Evolutionary conservation across 345 rosid genomes (phyloP), one percentile per base, ranked within the genome.

Genomic region (Adansonia digitata): DNA sequence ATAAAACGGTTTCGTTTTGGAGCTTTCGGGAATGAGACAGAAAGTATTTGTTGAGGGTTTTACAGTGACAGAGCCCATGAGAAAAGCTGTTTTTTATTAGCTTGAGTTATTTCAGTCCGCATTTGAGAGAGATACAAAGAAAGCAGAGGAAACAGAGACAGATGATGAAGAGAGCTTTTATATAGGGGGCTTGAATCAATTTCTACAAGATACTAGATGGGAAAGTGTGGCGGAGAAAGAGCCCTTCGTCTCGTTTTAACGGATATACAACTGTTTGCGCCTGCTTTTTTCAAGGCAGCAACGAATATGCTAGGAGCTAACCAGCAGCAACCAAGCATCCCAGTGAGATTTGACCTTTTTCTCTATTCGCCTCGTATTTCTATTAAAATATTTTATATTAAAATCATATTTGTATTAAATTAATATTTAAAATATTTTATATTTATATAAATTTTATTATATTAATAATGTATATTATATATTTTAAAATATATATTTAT

Each of bases 61-160:
- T 39, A 81, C 45, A 14, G 79, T 81, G 20, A 86, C 45, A 42
- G 85, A 75, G 80, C 77, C 86, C 97, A 88, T 89, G 76, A 72
- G 71, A 81, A 71, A 39, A 40, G 73, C 56, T 31, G 35, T 24
- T 6, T 29, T 52, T 46, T 17, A 29, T 61, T 34, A 24, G 80
- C 67, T 77, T 60, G 18, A 75, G 71, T 46, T 75, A 12, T 51
- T 26, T 34, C 74, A 60, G 81, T 57, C 77, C 52, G 85, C 88
- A 88, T 85, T 84, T 76, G 37, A 70, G 56, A 40, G 40, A 61
- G 39, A n/a, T n/a, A n/a, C n/a, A 37, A 22, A 68, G 75, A 27
- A 0, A 11, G 9, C 5, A 20, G 56, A 14, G 74, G 45, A 18
- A 34, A 8, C 22, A 48, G 43, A n/a, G 2, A 17, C 6, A 31